Percentiles rank a stretch among this genome's conserved stretches.
These are phyloP conservation scores for Pinus tabuliformis DNA, from an alignment of 75 land plant genomes.

Conservation along the genomic window DNA sequence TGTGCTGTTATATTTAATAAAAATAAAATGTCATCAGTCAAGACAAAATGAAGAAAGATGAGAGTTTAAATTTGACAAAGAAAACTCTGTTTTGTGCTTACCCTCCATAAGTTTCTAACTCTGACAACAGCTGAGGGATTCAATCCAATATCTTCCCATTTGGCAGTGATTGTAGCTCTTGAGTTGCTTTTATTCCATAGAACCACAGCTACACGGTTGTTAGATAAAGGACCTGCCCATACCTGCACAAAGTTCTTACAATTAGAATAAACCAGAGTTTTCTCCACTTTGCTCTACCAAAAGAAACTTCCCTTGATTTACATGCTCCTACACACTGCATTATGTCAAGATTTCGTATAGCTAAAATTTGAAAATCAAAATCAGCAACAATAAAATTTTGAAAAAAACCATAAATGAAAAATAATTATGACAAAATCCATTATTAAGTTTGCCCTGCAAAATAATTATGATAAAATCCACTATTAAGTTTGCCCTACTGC, in stretches of 20 bases:
- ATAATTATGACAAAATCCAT: too few species aligned
- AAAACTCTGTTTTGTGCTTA: background rate
- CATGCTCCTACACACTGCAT: background rate
- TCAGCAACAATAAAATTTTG: background rate
- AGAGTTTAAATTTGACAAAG: background rate
- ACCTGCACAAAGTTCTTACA: constrained; percentile 21
- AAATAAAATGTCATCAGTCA: background rate
- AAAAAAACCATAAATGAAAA: too few species aligned
- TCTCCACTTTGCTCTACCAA: too few species aligned
- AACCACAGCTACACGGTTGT: constrained; percentile 19
- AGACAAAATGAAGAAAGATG: background rate
- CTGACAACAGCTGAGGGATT: constrained; percentile 1
- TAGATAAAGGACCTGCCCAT: constrained; percentile 47
- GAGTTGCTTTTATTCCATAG: constrained; percentile 32
- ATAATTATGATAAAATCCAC: too few species aligned
- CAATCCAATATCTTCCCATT: constrained; percentile 29
- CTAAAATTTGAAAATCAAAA: too few species aligned
- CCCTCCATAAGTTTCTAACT: constrained; percentile 42
- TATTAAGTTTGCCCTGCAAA: too few species aligned
- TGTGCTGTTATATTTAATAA: background rate
- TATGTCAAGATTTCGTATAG: background rate
- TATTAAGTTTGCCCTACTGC: too few species aligned
- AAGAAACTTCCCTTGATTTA: background rate
- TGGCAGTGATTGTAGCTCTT: constrained; percentile 17
- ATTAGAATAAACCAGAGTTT: background rate